Conservation (phyloP, 148 eudicot genomes). For the Mesembryanthemum crystallinum region DNA sequence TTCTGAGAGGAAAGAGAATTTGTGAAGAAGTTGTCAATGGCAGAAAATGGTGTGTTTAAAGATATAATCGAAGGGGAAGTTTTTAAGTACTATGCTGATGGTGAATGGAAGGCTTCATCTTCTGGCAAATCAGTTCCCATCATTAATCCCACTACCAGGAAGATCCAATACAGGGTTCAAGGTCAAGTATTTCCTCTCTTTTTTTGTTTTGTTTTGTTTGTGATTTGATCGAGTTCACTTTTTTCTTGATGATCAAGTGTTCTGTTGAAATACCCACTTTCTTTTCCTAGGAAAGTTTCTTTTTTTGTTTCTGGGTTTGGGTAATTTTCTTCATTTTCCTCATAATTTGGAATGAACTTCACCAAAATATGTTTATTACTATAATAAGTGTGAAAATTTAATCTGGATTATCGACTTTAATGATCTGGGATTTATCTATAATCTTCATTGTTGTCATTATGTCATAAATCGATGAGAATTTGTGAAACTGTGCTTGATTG, state of each 20-base stretch:
- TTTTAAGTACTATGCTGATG: slow-evolving; percentile 78
- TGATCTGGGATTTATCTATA: neutral
- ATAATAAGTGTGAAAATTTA: neutral
- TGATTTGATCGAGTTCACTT: neutral
- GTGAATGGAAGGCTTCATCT: slow-evolving; percentile 79
- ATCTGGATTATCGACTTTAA: neutral
- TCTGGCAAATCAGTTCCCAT: slow-evolving; percentile 87
- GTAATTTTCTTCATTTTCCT: neutral
- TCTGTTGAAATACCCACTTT: slow-evolving; percentile 9
- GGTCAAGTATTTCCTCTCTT: slow-evolving; percentile 33
- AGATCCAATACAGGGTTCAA: slow-evolving; percentile 87
- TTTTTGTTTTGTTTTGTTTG: neutral
- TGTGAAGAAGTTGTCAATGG: slow-evolving; percentile 40
- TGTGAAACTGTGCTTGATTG: too few species aligned
- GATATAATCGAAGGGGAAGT: slow-evolving; percentile 82
- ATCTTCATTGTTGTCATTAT: too few species aligned
- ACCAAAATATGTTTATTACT: neutral
- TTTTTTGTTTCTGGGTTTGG: neutral
- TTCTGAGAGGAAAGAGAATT: neutral
- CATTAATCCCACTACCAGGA: slow-evolving; percentile 86
- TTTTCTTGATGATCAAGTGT: neutral
- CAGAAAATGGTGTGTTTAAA: slow-evolving; percentile 64
- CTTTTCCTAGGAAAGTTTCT: neutral
- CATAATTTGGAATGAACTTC: neutral
- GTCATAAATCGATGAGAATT: neutral